phyloP scores from a whole-genome alignment of 805 yeast species.

The Ogataea angusta region DNA sequence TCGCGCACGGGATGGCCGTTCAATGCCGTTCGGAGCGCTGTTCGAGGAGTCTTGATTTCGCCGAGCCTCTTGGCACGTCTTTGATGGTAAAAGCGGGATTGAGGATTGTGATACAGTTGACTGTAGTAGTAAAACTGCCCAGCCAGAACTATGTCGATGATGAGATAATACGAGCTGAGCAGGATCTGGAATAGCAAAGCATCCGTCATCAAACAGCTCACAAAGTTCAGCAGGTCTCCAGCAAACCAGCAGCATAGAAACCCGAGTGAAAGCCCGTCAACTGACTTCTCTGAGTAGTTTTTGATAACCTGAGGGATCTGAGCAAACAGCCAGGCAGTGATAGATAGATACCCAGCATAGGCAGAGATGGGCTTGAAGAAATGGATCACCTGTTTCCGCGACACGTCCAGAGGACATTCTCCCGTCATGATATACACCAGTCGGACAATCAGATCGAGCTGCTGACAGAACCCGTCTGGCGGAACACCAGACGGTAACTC shows the following conservation, averaged over 20 bases:
- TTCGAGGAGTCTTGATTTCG: conserved; percentile 24
- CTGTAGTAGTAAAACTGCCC: conserved; percentile 49
- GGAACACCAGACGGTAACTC: conserved; percentile 1
- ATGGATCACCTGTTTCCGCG: conserved; percentile 17
- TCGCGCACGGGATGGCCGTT: conserved; percentile 4
- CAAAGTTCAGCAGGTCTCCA: conserved; percentile 58
- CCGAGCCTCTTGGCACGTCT: conserved; percentile 16
- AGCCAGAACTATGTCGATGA: conserved; percentile 43
- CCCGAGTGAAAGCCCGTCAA: conserved; percentile 62
- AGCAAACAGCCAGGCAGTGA: conserved; percentile 67
- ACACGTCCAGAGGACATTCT: conserved; percentile 20
- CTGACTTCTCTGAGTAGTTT: conserved; percentile 57
- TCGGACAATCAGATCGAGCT: conserved; percentile 23
- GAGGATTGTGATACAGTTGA: conserved; percentile 36
- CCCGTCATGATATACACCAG: conserved; percentile 26
- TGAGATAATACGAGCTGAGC: conserved; percentile 46
- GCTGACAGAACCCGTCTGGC: conserved; percentile 17
- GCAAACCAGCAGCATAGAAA: conserved; percentile 62
- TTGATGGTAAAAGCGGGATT: conserved; percentile 26
- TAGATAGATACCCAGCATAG: conserved; percentile 37
- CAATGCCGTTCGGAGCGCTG: conserved; percentile 23
- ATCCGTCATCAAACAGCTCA: conserved; percentile 44
- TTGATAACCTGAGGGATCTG: conserved; percentile 67
- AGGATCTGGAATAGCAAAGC: conserved; percentile 48
- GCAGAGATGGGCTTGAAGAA: conserved; percentile 27